A percentile compares a stretch with the other conserved stretches of the same genome.
phyloP scores from a whole-genome alignment of 2,329 filamentous ascomycete genomes.

The Fusarium circinatum region DNA sequence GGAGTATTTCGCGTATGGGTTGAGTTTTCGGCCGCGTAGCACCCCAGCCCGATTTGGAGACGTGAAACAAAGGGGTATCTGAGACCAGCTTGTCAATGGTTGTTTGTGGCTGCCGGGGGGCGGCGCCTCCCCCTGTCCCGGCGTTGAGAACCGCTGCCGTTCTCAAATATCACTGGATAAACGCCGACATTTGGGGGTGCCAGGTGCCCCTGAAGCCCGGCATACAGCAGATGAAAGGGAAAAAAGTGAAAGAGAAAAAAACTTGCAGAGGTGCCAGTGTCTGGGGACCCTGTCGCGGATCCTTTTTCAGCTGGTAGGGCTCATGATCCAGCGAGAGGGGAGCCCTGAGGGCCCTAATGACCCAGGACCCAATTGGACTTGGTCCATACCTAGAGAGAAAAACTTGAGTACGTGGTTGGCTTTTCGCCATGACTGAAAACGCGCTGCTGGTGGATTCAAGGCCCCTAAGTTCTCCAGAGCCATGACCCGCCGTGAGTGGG shows the following conservation, averaged over 20 bases:
- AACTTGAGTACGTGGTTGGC: slow-evolving; percentile 12
- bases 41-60: slow-evolving; percentile 39
- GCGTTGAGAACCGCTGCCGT: slow-evolving; percentile 23
- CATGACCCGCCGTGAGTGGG: slow-evolving; percentile 26
- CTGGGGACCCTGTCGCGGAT: slow-evolving; percentile 40
- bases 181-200: slow-evolving; percentile 19
- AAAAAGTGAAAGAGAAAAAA: slow-evolving; percentile 6
- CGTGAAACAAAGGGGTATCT: slow-evolving; percentile 40
- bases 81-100: slow-evolving; percentile 32
- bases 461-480: slow-evolving; percentile 33
- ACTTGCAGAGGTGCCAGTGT: slow-evolving; percentile 12
- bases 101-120: slow-evolving; percentile 36
- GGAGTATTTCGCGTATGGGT: slow-evolving; percentile 4
- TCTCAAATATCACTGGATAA: slow-evolving; percentile 21
- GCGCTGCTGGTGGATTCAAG: slow-evolving; percentile 29
- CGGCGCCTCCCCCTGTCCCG: slow-evolving; percentile 42
- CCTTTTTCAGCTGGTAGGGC: slow-evolving; percentile 41
- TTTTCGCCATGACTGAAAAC: slow-evolving; percentile 1
- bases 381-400: background rate
- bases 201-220: slow-evolving; percentile 32
- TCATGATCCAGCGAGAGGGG: slow-evolving; percentile 6
- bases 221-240: slow-evolving; percentile 12
- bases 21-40: slow-evolving; percentile 28
- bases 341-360: background rate
- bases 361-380: background rate